These are phyloP conservation scores for Hygrophorus russula DNA, from an alignment of 768 basidiomycete genomes.

Conservation along the genomic window DNA sequence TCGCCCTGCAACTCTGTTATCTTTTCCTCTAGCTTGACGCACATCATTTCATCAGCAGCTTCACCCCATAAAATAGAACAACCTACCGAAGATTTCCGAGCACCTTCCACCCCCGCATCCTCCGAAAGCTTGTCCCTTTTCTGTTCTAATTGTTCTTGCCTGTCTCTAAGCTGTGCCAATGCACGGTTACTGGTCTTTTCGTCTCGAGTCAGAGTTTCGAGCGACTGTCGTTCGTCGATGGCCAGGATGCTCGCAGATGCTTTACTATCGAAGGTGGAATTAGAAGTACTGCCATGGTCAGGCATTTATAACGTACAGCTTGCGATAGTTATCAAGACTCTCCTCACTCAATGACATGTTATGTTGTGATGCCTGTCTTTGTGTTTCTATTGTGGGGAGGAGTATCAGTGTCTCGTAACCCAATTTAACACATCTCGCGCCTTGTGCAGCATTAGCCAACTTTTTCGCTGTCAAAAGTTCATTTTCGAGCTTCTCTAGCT, in stretches of 20 bases:
- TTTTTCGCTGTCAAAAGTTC: slow-evolving; percentile 59
- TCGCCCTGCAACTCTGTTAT: slow-evolving; percentile 46
- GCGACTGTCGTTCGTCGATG: slow-evolving; percentile 76
- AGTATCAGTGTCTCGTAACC: neutral
- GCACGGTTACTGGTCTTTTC: slow-evolving; percentile 63
- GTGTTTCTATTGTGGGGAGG: slow-evolving; percentile 42
- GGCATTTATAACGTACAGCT: slow-evolving; percentile 41
- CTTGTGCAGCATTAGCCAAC: slow-evolving; percentile 71
- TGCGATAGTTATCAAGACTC: slow-evolving; percentile 78
- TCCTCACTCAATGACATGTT: slow-evolving; percentile 76
- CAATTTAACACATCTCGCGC: slow-evolving; percentile 25
- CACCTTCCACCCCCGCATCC: slow-evolving; percentile 37
- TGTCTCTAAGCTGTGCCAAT: slow-evolving; percentile 56
- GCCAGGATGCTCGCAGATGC: slow-evolving; percentile 68
- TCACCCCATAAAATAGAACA: neutral
- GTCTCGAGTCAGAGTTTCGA: slow-evolving; percentile 73
- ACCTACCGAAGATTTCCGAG: slow-evolving; percentile 49
- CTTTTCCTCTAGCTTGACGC: slow-evolving; percentile 46
- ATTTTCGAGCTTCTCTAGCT: slow-evolving; percentile 42
- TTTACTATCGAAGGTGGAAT: slow-evolving; percentile 41
- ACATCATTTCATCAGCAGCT: neutral
- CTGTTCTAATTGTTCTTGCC: slow-evolving; percentile 51
- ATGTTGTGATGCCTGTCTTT: slow-evolving; percentile 56
- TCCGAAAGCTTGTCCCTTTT: slow-evolving; percentile 44
- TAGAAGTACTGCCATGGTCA: neutral